Conservation (phyloP, 2,329 filamentous ascomycete genomes). For the Blastomyces parvus region DNA sequence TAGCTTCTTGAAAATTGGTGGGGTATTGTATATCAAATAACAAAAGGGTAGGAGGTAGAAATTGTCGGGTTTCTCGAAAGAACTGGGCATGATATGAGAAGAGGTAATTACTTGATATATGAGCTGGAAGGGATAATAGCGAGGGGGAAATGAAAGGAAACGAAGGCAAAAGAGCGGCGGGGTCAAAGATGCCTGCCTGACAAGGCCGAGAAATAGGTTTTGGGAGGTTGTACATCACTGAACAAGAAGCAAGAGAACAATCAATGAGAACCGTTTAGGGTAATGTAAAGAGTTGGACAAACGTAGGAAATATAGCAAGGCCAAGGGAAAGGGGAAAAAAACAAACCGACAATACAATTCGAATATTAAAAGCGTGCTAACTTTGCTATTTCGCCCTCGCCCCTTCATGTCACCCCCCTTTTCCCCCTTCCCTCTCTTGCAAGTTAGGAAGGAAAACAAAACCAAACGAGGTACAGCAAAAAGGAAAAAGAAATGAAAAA, state of each 20-base stretch:
- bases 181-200: not conserved
- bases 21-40: not conserved
- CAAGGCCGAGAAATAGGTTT: not conserved
- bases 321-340: not conserved
- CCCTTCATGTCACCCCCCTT: not conserved
- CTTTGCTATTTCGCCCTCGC: not conserved
- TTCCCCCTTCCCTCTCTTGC: not conserved
- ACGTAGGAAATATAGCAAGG: not conserved
- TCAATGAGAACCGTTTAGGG: not conserved
- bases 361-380: conserved; percentile 8
- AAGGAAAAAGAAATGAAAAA: not conserved
- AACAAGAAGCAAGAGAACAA: not conserved
- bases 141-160: not conserved
- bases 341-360: conserved; percentile 7
- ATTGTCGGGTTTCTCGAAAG: not conserved
- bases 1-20: not conserved
- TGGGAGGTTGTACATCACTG: not conserved
- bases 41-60: not conserved
- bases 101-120: not conserved
- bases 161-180: not conserved
- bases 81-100: too few relatives aligned
- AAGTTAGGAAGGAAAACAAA: not conserved
- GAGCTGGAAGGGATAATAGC: not conserved
- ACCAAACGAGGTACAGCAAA: not conserved
- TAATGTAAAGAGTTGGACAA: not conserved